Conservation (phyloP, 208 protist species). For the Crithidia thermophila region DNA sequence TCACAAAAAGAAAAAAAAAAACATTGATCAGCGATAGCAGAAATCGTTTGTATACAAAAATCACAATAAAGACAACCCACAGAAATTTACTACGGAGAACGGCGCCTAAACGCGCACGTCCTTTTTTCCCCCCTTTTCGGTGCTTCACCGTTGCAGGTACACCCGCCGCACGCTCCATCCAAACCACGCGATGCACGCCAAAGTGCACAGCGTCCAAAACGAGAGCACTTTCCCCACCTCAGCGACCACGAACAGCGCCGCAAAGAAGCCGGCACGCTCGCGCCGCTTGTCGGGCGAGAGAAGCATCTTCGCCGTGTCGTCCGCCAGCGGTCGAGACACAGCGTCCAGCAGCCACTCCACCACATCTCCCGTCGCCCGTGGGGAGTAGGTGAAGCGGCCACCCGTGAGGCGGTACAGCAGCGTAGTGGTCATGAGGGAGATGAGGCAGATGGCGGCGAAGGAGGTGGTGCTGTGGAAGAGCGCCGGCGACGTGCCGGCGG, state of each 20-base stretch:
- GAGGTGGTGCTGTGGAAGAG: constrained; percentile 38
- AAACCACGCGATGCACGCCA: constrained; percentile 18
- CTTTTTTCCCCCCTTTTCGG: not conserved
- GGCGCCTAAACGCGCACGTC: not conserved
- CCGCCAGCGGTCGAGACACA: constrained; percentile 11
- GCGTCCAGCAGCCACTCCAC: constrained; percentile 43
- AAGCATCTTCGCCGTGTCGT: constrained; percentile 13
- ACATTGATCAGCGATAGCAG: too few species aligned
- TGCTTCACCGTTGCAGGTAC: not conserved
- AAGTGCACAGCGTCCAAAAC: constrained; percentile 29
- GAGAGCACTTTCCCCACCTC: constrained; percentile 39
- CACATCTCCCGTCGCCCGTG: constrained; percentile 14
- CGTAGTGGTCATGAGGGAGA: constrained; percentile 32
- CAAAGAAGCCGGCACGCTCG: constrained; percentile 25
- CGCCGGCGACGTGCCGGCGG: not conserved
- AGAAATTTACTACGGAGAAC: too few species aligned
- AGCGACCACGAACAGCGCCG: constrained; percentile 12
- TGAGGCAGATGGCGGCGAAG: constrained; percentile 22
- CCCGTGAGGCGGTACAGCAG: constrained; percentile 32
- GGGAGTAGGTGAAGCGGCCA: constrained; percentile 25
- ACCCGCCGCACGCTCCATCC: constrained; percentile 4
- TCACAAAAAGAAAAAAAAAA: too few species aligned
- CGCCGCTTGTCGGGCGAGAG: constrained; percentile 12
- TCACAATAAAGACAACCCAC: too few species aligned
- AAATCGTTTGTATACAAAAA: too few species aligned